Base-by-base conservation (phyloP, 2,329 filamentous ascomycete genomes). In the Hymenoscyphus linearis region DNA sequence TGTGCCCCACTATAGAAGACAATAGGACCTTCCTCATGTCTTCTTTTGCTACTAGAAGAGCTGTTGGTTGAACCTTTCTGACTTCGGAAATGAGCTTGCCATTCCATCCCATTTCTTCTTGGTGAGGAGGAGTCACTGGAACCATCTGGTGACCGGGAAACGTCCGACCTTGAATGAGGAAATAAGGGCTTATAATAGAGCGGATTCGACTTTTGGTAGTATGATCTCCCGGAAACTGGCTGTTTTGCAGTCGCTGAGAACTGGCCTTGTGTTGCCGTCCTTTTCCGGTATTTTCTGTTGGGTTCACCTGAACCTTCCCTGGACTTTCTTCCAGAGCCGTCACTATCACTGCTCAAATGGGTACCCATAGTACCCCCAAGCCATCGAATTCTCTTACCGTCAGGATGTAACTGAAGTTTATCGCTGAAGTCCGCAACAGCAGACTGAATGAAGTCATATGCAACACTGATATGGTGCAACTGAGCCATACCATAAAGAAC, bases 381-480 rank as follows among this genome's bases (percentile, higher is more conserved):
- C 91, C 91, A 96, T 55, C 90, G 82, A 31, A 96, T 84, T 72
- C 91, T 93, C 57, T 86, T 84, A 0, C 90, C 90, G 68, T 95
- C 91, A 0, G 79, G 78, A 0, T 90, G 93, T 0, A 96, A 72
- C 71, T 96, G 89, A 57, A 96, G 86, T 67, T 88, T 89, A 22
- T 82, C 82, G 68, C 90, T 93, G 66, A 86, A 83, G 56, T 89
- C 85, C 0, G 79, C 77, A 1, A 96, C 80, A 0, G 91, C 89
- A 37, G 83, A 83, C 61, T 89, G 86, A 44, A 95, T 85, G 68
- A 93, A 93, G 31, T 88, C 85, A 0, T 87, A 81, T 0, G 91
- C 92, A 1, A 96, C 90, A 62, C 91, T 93, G 67, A 95, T 81
- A 0, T 92, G 93, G 68, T 96, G 91, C 18, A 96, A 77, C 74